phyloP scores from a whole-genome alignment of 495 filamentous ascomycete genomes.

The Letharia lupina region DNA sequence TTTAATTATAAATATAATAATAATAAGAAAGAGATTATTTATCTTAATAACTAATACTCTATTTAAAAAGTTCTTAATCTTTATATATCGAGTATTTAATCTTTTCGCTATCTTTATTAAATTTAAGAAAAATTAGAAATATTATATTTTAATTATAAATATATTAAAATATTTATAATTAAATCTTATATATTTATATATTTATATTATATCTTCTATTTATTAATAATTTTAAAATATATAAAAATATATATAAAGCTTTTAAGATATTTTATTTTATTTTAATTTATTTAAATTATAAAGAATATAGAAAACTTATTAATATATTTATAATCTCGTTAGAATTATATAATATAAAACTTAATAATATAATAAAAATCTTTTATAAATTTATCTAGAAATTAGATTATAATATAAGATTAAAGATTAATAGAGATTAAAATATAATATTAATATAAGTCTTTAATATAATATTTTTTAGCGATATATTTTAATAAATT shows the following conservation, averaged over 20 bases:
- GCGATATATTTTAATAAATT: slow-evolving; percentile 8
- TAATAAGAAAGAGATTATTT: neutral
- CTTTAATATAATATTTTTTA: slow-evolving; percentile 7
- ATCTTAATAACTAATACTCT: neutral
- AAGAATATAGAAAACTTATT: slow-evolving; percentile 7
- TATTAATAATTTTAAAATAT: slow-evolving; percentile 2
- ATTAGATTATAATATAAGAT: neutral
- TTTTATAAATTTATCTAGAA: slow-evolving; percentile 12
- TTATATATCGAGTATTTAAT: neutral
- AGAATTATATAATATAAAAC: slow-evolving; percentile 7
- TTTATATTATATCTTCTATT: slow-evolving; percentile 13
- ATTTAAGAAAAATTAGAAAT: slow-evolving; percentile 5
- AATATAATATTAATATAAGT: neutral
- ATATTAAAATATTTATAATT: slow-evolving; percentile 3
- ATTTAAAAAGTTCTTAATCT: slow-evolving; percentile 2
- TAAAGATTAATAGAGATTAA: slow-evolving; percentile 8
- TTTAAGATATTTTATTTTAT: slow-evolving; percentile 15
- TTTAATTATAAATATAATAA: slow-evolving; percentile 3
- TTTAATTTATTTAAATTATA: slow-evolving; percentile 9
- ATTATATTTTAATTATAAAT: slow-evolving; percentile 4
- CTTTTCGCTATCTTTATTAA: neutral
- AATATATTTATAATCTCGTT: slow-evolving; percentile 5
- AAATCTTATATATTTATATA: neutral
- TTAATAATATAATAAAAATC: slow-evolving; percentile 13
- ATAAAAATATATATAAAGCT: slow-evolving; percentile 4